These are phyloP conservation scores for Ceratocystiopsis minuta DNA, from an alignment of 2,329 filamentous ascomycete species.

Conservation along the genomic window DNA sequence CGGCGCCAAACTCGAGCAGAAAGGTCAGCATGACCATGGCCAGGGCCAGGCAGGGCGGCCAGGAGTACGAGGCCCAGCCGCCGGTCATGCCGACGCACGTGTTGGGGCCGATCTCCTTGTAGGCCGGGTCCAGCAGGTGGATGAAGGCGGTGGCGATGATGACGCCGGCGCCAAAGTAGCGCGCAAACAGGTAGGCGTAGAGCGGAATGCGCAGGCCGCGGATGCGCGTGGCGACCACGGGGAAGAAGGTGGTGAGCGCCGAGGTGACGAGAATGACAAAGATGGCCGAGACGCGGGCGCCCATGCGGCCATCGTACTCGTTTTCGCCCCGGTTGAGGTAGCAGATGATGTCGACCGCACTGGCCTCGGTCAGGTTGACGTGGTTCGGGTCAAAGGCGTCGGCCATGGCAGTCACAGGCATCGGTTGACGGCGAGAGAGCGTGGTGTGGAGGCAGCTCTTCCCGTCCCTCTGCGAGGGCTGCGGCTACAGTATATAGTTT, in stretches of 20 bases:
- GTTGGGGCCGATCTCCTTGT: constrained; percentile 41
- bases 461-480: too few species aligned
- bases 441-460: too few species aligned
- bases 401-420: constrained; percentile 6
- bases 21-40: constrained; percentile 83
- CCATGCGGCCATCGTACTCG: constrained; percentile 39
- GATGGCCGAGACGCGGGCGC: constrained; percentile 50
- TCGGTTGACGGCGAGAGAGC: too few species aligned
- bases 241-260: constrained; percentile 42
- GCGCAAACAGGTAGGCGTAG: constrained; percentile 60
- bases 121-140: constrained; percentile 67
- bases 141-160: constrained; percentile 91
- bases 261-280: constrained; percentile 58
- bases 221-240: constrained; percentile 44
- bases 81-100: constrained; percentile 28
- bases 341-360: constrained; percentile 28
- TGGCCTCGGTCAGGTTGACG: constrained; percentile 25
- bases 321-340: constrained; percentile 27
- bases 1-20: constrained; percentile 69
- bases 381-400: constrained; percentile 19
- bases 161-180: constrained; percentile 86
- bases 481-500: too few species aligned
- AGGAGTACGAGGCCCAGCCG: constrained; percentile 50
- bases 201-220: constrained; percentile 37
- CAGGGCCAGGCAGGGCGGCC: constrained; percentile 67